Evolutionary conservation across 768 basidiomycete species (phyloP).

Genomic region (Leccinum rimulosum): DNA sequence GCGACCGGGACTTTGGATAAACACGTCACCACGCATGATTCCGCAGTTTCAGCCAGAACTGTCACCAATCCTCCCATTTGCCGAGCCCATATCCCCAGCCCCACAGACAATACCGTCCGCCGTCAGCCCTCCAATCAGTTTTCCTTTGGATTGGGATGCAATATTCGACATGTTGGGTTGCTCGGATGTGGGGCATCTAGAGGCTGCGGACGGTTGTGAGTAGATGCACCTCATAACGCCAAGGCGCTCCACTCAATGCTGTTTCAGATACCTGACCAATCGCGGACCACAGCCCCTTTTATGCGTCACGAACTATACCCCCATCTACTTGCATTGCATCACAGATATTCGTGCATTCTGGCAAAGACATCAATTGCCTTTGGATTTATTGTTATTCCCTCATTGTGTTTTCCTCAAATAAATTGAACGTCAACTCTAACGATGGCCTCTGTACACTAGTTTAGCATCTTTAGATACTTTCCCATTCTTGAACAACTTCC

Average conservation of each 20-base stretch:
- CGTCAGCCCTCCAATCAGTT: constrained; percentile 16
- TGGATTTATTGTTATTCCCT: background rate
- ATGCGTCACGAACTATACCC: constrained; percentile 5
- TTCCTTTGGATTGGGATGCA: constrained; percentile 29
- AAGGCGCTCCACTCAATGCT: background rate
- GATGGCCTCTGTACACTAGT: background rate
- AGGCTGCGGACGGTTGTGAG: constrained; percentile 12
- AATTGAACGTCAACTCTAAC: background rate
- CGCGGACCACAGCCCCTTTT: background rate
- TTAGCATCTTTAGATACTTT: background rate
- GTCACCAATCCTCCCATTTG: constrained; percentile 2
- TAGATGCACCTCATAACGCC: background rate
- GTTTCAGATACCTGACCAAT: constrained; percentile 5
- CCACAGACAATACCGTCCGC: constrained; percentile 5
- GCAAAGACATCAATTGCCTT: constrained; percentile 3
- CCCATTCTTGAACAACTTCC: too few species aligned
- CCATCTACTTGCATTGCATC: constrained; percentile 1
- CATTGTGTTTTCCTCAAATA: background rate
- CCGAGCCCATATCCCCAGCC: background rate
- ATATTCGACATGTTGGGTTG: constrained; percentile 31
- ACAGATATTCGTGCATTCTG: constrained; percentile 1
- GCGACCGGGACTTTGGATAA: constrained; percentile 18
- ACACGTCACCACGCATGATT: constrained; percentile 10
- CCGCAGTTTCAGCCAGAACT: constrained; percentile 8
- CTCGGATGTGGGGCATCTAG: background rate